Evolutionary conservation across 148 eudicot genomes (phyloP), one percentile per base, ranked within the genome.

Genomic region (Mesembryanthemum crystallinum): DNA sequence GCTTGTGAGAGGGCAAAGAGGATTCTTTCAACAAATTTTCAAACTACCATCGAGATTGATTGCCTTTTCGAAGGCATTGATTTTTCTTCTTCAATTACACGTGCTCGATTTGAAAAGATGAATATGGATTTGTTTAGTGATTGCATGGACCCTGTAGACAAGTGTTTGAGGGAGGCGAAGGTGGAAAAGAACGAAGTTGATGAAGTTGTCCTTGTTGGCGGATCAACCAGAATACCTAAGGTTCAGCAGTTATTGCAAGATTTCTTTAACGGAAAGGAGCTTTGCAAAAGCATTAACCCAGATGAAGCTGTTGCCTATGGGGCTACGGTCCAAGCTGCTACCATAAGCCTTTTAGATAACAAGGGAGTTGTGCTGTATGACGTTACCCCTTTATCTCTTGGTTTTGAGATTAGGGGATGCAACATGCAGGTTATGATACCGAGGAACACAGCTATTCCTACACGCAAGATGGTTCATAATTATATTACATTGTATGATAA

Each of bases 241-340:
- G 49, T 77, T 27, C 64, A 72, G 27, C 17, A 55, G 15, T 11
- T 72, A 18, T 5, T 72, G 64, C 64, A 72, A 21, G 75, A 69
- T 0, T 69, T 43, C 4, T 69, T 69, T 6, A 17, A 47, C 17
- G 72, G 58, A 14, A 69, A 69, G 33, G 35, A 23, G 33, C 72
- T 69, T 7, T 69, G 58, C 35, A 45, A 17, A 67, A 23, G 52
- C 24, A 28, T 72, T 32, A 55, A 72, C 21, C 75, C 64, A n/a
- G 64, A 72, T 55, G 75, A 72, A 47, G 75, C 80, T 3, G 80
- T 77, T 71, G 80, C 80, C 7, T 77, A 77, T 62, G 80, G 80
- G 6, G 80, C 80, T 17, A 29, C 74, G 10, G n/a, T 71, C 17
- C 61, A 69, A 14, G 80, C 74, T 59, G 75, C 74, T 14, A 45